Evolutionary conservation across 345 rosid species (phyloP).

Genomic region (Cardamine occulta): DNA sequence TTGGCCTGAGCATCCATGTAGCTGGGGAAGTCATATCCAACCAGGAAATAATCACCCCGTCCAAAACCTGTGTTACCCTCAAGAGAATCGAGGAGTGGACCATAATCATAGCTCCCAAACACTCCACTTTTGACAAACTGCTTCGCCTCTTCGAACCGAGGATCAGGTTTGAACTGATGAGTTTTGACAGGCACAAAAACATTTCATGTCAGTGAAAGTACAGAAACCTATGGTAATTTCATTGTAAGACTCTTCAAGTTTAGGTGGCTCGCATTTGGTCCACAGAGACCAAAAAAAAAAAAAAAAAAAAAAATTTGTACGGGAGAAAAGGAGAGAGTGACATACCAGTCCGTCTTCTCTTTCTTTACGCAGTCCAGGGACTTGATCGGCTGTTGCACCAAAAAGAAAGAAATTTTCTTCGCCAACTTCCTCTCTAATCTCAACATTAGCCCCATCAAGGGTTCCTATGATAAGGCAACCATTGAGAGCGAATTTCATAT

Average conservation of each 20-base stretch:
- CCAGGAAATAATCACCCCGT: conserved; percentile 94
- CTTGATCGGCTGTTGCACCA: conserved; percentile 92
- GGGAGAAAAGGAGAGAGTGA: conserved; percentile 5
- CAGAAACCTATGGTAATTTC: conserved; percentile 12
- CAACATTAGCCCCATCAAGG: conserved; percentile 96
- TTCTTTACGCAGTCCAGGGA: conserved; percentile 78
- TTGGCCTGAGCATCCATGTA: conserved; percentile 86
- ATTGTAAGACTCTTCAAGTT: not conserved
- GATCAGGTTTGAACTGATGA: conserved; percentile 87
- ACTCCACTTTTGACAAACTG: conserved; percentile 81
- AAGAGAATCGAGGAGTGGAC: conserved; percentile 86
- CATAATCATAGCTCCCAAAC: conserved; percentile 89
- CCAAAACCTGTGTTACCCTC: conserved; percentile 95
- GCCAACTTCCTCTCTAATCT: conserved; percentile 92
- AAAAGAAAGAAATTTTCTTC: conserved; percentile 92
- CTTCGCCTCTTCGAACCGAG: conserved; percentile 96
- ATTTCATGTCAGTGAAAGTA: conserved; percentile 13
- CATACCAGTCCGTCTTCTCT: conserved; percentile 86
- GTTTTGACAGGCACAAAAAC: not conserved
- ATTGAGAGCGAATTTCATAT: conserved; percentile 94
- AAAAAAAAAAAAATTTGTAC: not conserved
- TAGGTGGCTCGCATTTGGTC: not conserved
- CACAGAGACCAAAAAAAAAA: not conserved
- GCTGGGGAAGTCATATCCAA: conserved; percentile 85
- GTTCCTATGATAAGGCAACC: conserved; percentile 99